A percentile compares a stretch with the other conserved stretches of the same genome.
Conservation (phyloP, 2,329 filamentous ascomycete species). For the Colletotrichum sp. region DNA sequence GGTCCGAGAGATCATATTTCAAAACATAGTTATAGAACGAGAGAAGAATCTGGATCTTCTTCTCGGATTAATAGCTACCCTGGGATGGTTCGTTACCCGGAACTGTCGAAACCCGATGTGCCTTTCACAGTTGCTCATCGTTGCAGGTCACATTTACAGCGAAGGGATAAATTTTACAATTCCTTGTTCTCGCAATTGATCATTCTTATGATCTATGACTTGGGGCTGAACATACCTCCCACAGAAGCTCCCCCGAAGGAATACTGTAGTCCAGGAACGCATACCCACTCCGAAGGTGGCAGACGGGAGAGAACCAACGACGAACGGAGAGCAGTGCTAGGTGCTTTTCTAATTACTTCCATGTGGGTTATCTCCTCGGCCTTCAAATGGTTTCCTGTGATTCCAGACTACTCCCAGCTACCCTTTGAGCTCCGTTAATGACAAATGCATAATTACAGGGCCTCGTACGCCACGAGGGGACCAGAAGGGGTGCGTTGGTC, state of each 20-base stretch:
- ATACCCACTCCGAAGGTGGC: background rate
- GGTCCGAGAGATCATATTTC: background rate
- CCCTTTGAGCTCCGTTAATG: background rate
- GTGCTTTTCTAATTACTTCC: background rate
- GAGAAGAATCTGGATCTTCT: background rate
- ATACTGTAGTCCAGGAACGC: background rate
- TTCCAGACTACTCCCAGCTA: fast-evolving
- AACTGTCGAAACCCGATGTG: background rate
- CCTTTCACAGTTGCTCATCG: background rate
- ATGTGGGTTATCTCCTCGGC: background rate
- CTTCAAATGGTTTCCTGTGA: fast-evolving
- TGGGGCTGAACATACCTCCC: background rate
- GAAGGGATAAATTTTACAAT: background rate
- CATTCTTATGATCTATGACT: background rate
- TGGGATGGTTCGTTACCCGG: fast-evolving
- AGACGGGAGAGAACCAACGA: background rate
- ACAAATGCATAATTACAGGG: background rate
- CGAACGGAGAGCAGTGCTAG: background rate
- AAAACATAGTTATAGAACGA: fast-evolving
- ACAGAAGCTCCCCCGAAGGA: background rate
- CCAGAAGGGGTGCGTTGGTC: background rate
- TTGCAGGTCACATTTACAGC: background rate
- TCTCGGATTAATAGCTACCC: fast-evolving
- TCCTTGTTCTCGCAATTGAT: background rate
- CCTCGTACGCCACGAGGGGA: background rate